These are phyloP conservation scores for Candida sakaeoensis DNA, from an alignment of 805 yeast genomes.

Conservation along the genomic window DNA sequence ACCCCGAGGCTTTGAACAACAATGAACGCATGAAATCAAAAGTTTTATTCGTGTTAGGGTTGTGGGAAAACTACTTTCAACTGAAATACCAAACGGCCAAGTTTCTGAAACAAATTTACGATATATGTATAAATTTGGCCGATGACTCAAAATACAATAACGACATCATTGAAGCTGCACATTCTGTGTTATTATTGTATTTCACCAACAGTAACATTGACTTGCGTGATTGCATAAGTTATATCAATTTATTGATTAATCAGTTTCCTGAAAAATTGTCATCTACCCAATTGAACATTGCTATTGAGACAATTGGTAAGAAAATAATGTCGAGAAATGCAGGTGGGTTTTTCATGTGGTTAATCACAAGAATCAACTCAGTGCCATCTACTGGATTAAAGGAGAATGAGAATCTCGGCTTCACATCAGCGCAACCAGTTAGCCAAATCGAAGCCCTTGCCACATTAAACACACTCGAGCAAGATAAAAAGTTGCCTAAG, in stretches of 20 bases:
- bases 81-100: slow-evolving; percentile 14
- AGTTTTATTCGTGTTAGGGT: slow-evolving; percentile 42
- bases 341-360: slow-evolving; percentile 37
- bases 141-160: slow-evolving; percentile 18
- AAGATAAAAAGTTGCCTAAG: slow-evolving; percentile 11
- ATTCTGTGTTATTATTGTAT: slow-evolving; percentile 48
- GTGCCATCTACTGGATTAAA: slow-evolving; percentile 6
- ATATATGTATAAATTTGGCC: slow-evolving; percentile 32
- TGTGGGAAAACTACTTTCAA: slow-evolving; percentile 45
- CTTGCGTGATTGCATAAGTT: slow-evolving; percentile 25
- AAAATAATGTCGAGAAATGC: slow-evolving; percentile 26
- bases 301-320: slow-evolving; percentile 53
- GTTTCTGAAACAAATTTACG: slow-evolving; percentile 24
- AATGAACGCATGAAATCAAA: slow-evolving; percentile 33
- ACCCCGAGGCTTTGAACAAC: slow-evolving; percentile 22
- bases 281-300: slow-evolving; percentile 52
- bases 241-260: slow-evolving; percentile 42
- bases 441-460: slow-evolving; percentile 34
- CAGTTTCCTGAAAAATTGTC: slow-evolving; percentile 60
- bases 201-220: slow-evolving; percentile 25
- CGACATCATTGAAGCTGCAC: slow-evolving; percentile 57
- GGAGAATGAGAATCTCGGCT: slow-evolving; percentile 8
- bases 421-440: slow-evolving; percentile 37
- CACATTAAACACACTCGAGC: slow-evolving; percentile 26
- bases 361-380: slow-evolving; percentile 15